Evolutionary conservation across 2,329 filamentous ascomycete genomes (phyloP).

Genomic region (Cladosporium oxysporum): DNA sequence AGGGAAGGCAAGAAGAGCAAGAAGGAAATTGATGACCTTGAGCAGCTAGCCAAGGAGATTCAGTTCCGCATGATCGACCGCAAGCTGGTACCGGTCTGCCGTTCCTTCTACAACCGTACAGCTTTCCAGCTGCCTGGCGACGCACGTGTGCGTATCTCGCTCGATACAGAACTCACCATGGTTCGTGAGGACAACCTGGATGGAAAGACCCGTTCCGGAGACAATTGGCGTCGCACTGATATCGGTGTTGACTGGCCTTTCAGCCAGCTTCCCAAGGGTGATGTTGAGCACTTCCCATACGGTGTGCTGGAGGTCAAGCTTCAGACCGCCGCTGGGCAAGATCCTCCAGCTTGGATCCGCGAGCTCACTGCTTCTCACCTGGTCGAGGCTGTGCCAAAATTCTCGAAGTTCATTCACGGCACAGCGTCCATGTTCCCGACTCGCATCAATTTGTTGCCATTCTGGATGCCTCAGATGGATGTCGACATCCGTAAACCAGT

Average conservation of each 20-base stretch:
- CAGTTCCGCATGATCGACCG: slow-evolving; percentile 91
- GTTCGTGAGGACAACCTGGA: slow-evolving; percentile 92
- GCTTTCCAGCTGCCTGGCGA: slow-evolving; percentile 97
- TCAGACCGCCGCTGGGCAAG: slow-evolving; percentile 92
- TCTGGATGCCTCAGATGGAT: slow-evolving; percentile 98
- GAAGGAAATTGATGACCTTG: slow-evolving; percentile 87
- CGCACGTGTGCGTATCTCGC: slow-evolving; percentile 90
- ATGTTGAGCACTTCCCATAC: slow-evolving; percentile 91
- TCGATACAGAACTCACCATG: slow-evolving; percentile 96
- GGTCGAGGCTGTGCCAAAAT: slow-evolving; percentile 98
- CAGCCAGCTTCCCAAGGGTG: slow-evolving; percentile 78
- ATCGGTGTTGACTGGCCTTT: slow-evolving; percentile 97
- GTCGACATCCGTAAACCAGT: slow-evolving; percentile 93
- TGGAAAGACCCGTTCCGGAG: slow-evolving; percentile 70
- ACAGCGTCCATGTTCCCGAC: slow-evolving; percentile 83
- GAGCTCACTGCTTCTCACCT: slow-evolving; percentile 91
- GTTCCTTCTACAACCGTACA: slow-evolving; percentile 97
- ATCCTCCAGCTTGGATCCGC: slow-evolving; percentile 94
- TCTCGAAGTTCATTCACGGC: slow-evolving; percentile 98
- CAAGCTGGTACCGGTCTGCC: slow-evolving; percentile 82
- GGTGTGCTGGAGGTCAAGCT: slow-evolving; percentile 96
- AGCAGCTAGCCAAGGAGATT: slow-evolving; percentile 85
- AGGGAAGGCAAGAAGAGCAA: slow-evolving; percentile 93
- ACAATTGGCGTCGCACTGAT: slow-evolving; percentile 96
- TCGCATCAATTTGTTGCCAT: slow-evolving; percentile 86